These are phyloP conservation scores for Hyaloperonospora brassicae DNA, from an alignment of 352 stramenopile genomes.

Conservation along the genomic window DNA sequence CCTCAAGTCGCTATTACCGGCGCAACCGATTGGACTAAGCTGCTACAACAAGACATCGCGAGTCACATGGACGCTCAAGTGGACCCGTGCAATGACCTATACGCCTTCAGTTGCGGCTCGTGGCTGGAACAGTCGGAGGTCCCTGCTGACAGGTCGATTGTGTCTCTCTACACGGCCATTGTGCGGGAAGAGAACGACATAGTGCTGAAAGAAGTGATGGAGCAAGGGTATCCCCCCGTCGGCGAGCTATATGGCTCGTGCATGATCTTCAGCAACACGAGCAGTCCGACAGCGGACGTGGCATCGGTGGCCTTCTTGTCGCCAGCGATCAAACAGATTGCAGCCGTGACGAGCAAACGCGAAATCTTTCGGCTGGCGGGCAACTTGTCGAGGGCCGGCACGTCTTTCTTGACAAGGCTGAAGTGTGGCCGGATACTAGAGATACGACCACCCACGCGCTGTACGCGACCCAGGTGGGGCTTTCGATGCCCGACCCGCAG, in stretches of 20 bases:
- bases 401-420: constrained; percentile 79
- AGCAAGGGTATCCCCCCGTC: constrained; percentile 54
- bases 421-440: constrained; percentile 70
- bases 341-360: constrained; percentile 20
- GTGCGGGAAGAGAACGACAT: constrained; percentile 23
- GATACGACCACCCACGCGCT: constrained; percentile 78
- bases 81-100: constrained; percentile 69
- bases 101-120: constrained; percentile 54
- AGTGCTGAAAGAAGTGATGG: constrained; percentile 47
- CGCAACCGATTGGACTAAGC: constrained; percentile 10
- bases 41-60: constrained; percentile 30
- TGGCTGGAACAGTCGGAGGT: constrained; percentile 42
- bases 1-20: constrained; percentile 8
- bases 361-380: constrained; percentile 50
- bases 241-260: constrained; percentile 55
- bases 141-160: constrained; percentile 26
- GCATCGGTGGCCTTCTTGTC: constrained; percentile 14
- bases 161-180: constrained; percentile 32
- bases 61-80: constrained; percentile 37
- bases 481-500: constrained; percentile 83
- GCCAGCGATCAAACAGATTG: constrained; percentile 41
- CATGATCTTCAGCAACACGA: constrained; percentile 52
- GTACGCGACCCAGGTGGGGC: constrained; percentile 74
- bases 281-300: constrained; percentile 28
- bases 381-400: constrained; percentile 40